Conservation (phyloP, 2,329 filamentous ascomycete species). For the Ceratocystis albifundus region DNA sequence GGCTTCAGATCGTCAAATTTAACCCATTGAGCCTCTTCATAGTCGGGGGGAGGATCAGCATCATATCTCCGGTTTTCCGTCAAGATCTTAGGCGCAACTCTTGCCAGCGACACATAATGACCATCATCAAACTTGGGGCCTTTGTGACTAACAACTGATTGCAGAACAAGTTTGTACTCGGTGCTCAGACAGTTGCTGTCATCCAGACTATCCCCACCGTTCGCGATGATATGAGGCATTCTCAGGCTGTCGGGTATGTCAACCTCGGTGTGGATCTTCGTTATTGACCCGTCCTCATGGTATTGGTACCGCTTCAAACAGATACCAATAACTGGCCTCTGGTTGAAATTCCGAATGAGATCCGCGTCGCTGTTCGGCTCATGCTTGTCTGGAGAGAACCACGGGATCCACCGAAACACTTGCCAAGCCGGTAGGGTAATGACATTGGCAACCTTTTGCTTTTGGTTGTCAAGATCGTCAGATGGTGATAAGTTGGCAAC, state of each 20-base stretch:
- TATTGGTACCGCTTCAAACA: slow-evolving; percentile 72
- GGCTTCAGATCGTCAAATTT: slow-evolving; percentile 74
- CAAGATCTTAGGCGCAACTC: slow-evolving; percentile 55
- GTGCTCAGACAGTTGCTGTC: slow-evolving; percentile 55
- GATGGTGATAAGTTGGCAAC: slow-evolving; percentile 28
- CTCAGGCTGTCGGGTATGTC: slow-evolving; percentile 77
- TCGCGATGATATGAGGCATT: slow-evolving; percentile 72
- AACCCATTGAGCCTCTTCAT: slow-evolving; percentile 70
- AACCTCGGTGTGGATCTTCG: slow-evolving; percentile 54
- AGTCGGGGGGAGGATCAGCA: slow-evolving; percentile 49
- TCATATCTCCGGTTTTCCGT: slow-evolving; percentile 47
- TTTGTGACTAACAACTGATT: slow-evolving; percentile 85
- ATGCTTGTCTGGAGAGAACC: slow-evolving; percentile 56
- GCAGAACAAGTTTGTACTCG: slow-evolving; percentile 87
- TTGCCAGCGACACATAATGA: slow-evolving; percentile 79
- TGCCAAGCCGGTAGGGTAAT: slow-evolving; percentile 96
- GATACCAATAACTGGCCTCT: slow-evolving; percentile 78
- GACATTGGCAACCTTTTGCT: slow-evolving; percentile 54
- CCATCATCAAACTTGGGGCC: slow-evolving; percentile 55
- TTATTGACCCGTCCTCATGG: slow-evolving; percentile 16
- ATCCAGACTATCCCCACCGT: slow-evolving; percentile 28
- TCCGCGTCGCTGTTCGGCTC: slow-evolving; percentile 58
- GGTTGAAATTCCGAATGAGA: slow-evolving; percentile 77
- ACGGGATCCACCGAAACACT: slow-evolving; percentile 88
- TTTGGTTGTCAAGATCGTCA: slow-evolving; percentile 29